Evolutionary conservation across 2,329 filamentous ascomycete species (phyloP), one percentile per base, ranked within the genome.

Genomic region (Phialophora expanda): DNA sequence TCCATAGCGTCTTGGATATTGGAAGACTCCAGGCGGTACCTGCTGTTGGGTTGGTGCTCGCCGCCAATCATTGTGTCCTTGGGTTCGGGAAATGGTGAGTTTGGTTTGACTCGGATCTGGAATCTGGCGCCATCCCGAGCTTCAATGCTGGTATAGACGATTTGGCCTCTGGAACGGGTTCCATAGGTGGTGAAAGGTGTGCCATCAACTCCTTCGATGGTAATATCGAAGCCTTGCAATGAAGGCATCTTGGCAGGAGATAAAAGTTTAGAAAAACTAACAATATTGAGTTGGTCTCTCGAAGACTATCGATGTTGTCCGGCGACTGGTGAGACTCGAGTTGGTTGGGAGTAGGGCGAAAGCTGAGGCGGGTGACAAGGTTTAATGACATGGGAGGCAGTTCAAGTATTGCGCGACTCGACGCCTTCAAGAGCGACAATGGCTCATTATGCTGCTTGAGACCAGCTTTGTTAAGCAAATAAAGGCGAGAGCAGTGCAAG

Each of bases 171-270:
- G 14, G 28, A 38, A 11, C 46, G 50, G 6, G 58, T 61, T 3
- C 65, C 66, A 24, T 67, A 70, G 14, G 65, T 67, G n/a, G 55
- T n/a, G 51, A 66, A 67, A 7, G 56, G 26, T 32, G 48, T 41
- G 22, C 61, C 65, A 28, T 64, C 60, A 12, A 11, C 30, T 5
- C 50, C 51, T 26, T 48, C 46, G 11, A 70, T 28, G 9, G 46
- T 44, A 17, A 69, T 61, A 5, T 22, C 38, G 48, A 70, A 60
- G 17, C 69, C 69, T 44, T 66, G 62, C 17, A 50, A 30, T 11
- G 34, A 26, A 34, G 57, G 56, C 62, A 65, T 65, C 1, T 46
- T 59, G 6, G 22, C 9, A 22, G 28, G 38, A n/a, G 17, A 32
- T n/a, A 7, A 46, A 14, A 20, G 26, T 24, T 30, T 24, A 8